Evolutionary conservation across 495 filamentous ascomycete genomes (phyloP).

Genomic region (Margaritispora aquatica): DNA sequence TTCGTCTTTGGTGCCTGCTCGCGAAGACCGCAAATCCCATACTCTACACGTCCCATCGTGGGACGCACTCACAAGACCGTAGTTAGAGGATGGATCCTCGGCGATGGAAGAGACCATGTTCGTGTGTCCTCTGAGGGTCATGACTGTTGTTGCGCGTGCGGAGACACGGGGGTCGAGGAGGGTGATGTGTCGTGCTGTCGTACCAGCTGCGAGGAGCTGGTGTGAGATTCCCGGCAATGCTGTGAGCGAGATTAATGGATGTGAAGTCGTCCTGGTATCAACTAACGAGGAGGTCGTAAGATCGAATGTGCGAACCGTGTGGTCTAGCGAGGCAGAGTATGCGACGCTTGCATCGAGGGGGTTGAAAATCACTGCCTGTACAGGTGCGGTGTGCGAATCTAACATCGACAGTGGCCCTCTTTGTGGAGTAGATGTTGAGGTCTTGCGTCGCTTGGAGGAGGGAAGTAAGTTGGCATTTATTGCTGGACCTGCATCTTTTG

Average conservation of each 20-base stretch:
- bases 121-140: slow-evolving; percentile 84
- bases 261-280: slow-evolving; percentile 73
- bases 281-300: slow-evolving; percentile 68
- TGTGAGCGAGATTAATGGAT: slow-evolving; percentile 65
- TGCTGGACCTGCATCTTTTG: slow-evolving; percentile 63
- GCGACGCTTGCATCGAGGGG: slow-evolving; percentile 77
- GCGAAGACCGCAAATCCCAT: slow-evolving; percentile 82
- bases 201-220: slow-evolving; percentile 76
- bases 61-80: slow-evolving; percentile 72
- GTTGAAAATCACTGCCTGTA: slow-evolving; percentile 75
- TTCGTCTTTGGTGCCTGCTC: slow-evolving; percentile 54
- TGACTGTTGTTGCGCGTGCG: slow-evolving; percentile 64
- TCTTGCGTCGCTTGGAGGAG: slow-evolving; percentile 72
- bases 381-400: slow-evolving; percentile 61
- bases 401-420: slow-evolving; percentile 75
- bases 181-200: slow-evolving; percentile 78
- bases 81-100: slow-evolving; percentile 64
- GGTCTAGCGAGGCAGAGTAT: slow-evolving; percentile 85
- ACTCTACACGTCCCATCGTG: slow-evolving; percentile 87
- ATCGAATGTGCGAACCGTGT: slow-evolving; percentile 86
- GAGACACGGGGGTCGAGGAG: slow-evolving; percentile 80
- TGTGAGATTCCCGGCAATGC: slow-evolving; percentile 29
- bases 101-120: slow-evolving; percentile 74
- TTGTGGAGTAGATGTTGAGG: slow-evolving; percentile 57
- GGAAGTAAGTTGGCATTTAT: slow-evolving; percentile 58